Base-by-base conservation (phyloP, 345 rosid genomes). In the Brassica incana region DNA sequence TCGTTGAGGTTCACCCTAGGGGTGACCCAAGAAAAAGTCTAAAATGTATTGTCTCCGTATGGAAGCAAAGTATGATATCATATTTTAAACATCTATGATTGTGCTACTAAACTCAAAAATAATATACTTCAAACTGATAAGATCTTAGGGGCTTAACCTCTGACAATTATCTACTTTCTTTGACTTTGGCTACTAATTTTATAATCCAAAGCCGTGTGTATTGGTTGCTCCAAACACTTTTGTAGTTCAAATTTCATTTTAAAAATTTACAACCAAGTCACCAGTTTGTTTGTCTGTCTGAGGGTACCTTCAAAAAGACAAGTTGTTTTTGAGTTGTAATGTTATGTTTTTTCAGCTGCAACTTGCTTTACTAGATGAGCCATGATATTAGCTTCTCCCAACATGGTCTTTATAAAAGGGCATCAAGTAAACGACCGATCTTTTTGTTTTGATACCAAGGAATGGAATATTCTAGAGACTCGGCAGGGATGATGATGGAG, bases 401-500 rank as follows among this genome's bases (percentile, higher is more conserved):
- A 6, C 23, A 6, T 6, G 6, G 18, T 54, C 60, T 5, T 5
- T 54, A 6, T 15, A 15, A 54, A 60, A 58, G 4, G 62, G 32
- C 15, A 32, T 23, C 71, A 64, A 75, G 61, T 80, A 38, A 68
- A 73, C 32, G 6, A 68, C 77, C n/a, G 48, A 74, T 69, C 5
- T 23, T 69, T 27, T 69, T 62, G 2, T 38, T 66, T 71, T n/a
- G 14, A 3, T 33, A 29, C 9, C 9, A 76, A 72, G 80, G 74
- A 23, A 71, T 81, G 80, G 74, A 81, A 27, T 71, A 71, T 9
- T 66, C 20, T 66, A 76, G 77, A 71, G 80, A 70, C 72, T 32
- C 67, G 5, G 61, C 76, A 14, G 76, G 54, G 60, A 61, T 72
- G 77, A 90, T 95, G 96, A 92, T 90, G 86, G 93, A 92, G 85